These are phyloP conservation scores for Chernovozyma sophiae-reginae DNA, from an alignment of 1,139 yeast genomes.

Conservation along the genomic window DNA sequence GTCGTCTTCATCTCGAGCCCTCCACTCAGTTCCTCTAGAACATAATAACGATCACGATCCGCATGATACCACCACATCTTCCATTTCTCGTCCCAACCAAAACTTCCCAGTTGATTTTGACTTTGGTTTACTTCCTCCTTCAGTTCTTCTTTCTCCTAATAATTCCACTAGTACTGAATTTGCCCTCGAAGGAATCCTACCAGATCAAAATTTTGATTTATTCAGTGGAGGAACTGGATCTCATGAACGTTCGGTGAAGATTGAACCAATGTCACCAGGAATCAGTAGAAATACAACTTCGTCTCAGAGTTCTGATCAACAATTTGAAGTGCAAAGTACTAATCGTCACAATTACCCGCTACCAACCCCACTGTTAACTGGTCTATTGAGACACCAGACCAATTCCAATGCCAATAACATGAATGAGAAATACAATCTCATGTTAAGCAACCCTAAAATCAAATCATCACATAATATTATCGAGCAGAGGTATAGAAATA, in stretches of 20 bases:
- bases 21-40: too few species aligned
- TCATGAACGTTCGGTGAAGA: background rate
- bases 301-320: background rate
- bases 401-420: constrained; percentile 3
- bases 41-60: background rate
- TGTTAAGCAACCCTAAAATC: constrained; percentile 13
- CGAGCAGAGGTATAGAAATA: constrained; percentile 44
- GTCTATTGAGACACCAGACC: constrained; percentile 2
- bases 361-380: constrained; percentile 1
- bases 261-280: background rate
- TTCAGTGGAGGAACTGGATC: background rate
- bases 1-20: too few species aligned
- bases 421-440: background rate
- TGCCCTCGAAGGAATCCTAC: constrained; percentile 6
- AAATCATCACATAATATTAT: constrained; percentile 43
- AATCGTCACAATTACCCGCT: background rate
- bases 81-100: constrained; percentile 1
- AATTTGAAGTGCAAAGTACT: background rate
- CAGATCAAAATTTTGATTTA: constrained; percentile 7
- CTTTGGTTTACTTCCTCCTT: constrained; percentile 20
- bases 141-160: constrained; percentile 1
- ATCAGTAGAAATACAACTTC: background rate
- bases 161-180: constrained; percentile 5
- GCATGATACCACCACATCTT: constrained; percentile 1
- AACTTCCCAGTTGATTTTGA: constrained; percentile 29